A percentile compares a stretch with the other conserved stretches of the same genome.
phyloP scores from a whole-genome alignment of 768 basidiomycete genomes.

The Sporobolomyces phaffii region DNA sequence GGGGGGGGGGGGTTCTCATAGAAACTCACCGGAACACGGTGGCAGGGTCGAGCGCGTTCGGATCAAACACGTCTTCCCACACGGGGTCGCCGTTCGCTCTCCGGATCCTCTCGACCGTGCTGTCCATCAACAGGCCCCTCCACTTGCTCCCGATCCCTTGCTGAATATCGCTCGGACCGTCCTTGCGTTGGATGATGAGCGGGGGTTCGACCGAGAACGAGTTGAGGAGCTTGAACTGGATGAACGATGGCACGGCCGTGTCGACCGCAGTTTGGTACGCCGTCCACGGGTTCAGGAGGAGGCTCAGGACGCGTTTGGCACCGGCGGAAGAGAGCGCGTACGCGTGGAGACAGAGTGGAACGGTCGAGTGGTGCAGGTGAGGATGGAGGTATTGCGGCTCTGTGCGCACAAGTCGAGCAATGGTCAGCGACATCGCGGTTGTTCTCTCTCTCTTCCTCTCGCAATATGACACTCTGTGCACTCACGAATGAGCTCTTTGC shows the following conservation, averaged over 20 bases:
- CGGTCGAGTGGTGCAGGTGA: conserved; percentile 34
- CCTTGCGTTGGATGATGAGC: conserved; percentile 43
- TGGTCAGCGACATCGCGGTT: too few relatives aligned
- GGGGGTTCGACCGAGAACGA: conserved; percentile 43
- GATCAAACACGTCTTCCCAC: conserved; percentile 23
- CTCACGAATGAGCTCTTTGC: conserved; percentile 37
- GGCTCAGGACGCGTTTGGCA: conserved; percentile 26
- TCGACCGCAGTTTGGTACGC: conserved; percentile 43
- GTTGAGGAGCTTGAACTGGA: conserved; percentile 26
- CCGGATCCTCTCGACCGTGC: conserved; percentile 31
- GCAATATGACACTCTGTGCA: too few relatives aligned
- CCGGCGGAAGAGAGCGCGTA: conserved; percentile 38
- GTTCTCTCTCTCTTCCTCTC: too few relatives aligned
- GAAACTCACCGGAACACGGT: conserved; percentile 27
- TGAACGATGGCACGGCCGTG: conserved; percentile 39
- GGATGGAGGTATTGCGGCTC: conserved; percentile 42
- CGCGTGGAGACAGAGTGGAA: conserved; percentile 42
- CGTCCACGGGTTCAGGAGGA: conserved; percentile 40
- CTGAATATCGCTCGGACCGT: conserved; percentile 39
- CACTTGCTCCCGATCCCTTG: conserved; percentile 34
- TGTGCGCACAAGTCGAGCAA: not conserved
- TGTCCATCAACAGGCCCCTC: conserved; percentile 34
- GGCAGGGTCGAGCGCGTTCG: conserved; percentile 25
- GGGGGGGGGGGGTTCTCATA: not conserved
- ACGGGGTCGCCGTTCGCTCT: conserved; percentile 12